A percentile compares a stretch with the other conserved stretches of the same genome.
phyloP scores from a whole-genome alignment of 2,329 filamentous ascomycete species.

The Pestalotiopsis sp. region DNA sequence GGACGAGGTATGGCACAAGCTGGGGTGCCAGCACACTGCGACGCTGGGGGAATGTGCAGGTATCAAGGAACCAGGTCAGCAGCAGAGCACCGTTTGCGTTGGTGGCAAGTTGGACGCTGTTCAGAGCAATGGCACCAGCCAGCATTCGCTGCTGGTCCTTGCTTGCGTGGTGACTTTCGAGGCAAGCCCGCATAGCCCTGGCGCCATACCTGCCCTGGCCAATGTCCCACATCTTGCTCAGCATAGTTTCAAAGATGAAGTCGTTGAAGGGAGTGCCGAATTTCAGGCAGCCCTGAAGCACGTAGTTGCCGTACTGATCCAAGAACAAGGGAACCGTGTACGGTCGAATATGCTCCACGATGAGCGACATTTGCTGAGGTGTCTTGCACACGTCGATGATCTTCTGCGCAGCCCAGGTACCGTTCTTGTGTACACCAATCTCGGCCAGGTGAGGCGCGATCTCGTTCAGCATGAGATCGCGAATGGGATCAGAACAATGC shows the following conservation, averaged over 20 bases:
- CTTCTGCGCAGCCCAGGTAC: slow-evolving; percentile 98
- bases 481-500: slow-evolving; percentile 86
- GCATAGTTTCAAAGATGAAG: slow-evolving; percentile 98
- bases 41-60: slow-evolving; percentile 91
- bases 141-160: slow-evolving; percentile 96
- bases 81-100: slow-evolving; percentile 94
- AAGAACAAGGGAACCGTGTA: slow-evolving; percentile 92
- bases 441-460: slow-evolving; percentile 93
- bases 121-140: slow-evolving; percentile 90
- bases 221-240: slow-evolving; percentile 91
- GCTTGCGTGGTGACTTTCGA: slow-evolving; percentile 93
- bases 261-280: slow-evolving; percentile 89
- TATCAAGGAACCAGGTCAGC: slow-evolving; percentile 97
- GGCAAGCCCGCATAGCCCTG: slow-evolving; percentile 92
- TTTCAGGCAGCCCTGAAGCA: slow-evolving; percentile 92
- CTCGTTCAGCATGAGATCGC: slow-evolving; percentile 86
- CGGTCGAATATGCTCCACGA: slow-evolving; percentile 81
- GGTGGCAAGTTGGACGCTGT: slow-evolving; percentile 94
- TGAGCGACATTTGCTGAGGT: slow-evolving; percentile 77
- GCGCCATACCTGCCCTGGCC: slow-evolving; percentile 92
- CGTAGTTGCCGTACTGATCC: slow-evolving; percentile 98
- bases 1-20: slow-evolving; percentile 88
- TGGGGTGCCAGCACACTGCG: slow-evolving; percentile 90
- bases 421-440: slow-evolving; percentile 98
- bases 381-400: slow-evolving; percentile 97